A percentile compares a stretch with the other conserved stretches of the same genome.
Conservation (phyloP, 306 rosid genomes). For the Gastrolobium villosum region DNA sequence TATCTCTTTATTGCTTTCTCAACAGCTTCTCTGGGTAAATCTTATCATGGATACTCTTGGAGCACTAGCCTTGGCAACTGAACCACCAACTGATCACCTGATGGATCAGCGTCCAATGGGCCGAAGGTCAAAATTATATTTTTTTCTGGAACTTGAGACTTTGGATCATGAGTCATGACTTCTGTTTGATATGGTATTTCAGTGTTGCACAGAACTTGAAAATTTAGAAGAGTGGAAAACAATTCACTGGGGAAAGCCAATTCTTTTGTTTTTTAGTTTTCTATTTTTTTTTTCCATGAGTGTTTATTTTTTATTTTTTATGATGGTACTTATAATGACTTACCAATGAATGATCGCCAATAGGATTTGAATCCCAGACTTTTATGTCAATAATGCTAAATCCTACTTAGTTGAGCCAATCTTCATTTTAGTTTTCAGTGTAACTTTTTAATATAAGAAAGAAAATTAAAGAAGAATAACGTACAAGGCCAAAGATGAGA, state of each 20-base stretch:
- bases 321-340: not conserved
- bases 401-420: not conserved
- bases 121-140: conserved; percentile 60
- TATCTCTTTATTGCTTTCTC: conserved; percentile 31
- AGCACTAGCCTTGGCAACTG: conserved; percentile 96
- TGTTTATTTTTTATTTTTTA: too few species aligned
- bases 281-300: too few species aligned
- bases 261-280: not conserved
- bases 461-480: not conserved
- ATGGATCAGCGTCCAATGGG: conserved; percentile 89
- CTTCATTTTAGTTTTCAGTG: not conserved
- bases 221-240: not conserved
- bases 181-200: not conserved
- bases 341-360: not conserved
- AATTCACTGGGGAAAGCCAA: not conserved
- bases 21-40: conserved; percentile 98
- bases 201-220: not conserved
- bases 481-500: not conserved
- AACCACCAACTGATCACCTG: conserved; percentile 94
- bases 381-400: not conserved
- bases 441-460: not conserved
- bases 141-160: not conserved
- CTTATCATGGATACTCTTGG: conserved; percentile 99
- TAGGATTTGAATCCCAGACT: not conserved
- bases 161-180: conserved; percentile 3